A percentile compares a stretch with the other conserved stretches of the same genome.
Evolutionary conservation across 768 basidiomycete species (phyloP).

Genomic region (Tephrocybe sp.): DNA sequence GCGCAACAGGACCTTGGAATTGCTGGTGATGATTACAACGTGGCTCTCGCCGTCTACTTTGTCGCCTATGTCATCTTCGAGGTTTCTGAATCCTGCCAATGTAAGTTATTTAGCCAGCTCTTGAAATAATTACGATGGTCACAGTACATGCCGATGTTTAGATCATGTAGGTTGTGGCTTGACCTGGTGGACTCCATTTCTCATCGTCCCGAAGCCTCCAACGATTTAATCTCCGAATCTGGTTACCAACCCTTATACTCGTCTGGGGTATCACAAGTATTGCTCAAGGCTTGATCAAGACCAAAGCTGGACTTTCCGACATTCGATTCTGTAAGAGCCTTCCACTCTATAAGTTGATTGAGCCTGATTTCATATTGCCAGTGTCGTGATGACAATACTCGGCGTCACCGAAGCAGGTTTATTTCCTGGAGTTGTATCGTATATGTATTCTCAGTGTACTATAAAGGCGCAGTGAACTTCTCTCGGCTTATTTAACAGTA

Average conservation of each 20-base stretch:
- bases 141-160: slow-evolving; percentile 11
- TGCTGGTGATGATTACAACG: slow-evolving; percentile 51
- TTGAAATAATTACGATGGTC: neutral
- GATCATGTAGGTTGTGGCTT: slow-evolving; percentile 35
- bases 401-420: slow-evolving; percentile 59
- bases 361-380: neutral
- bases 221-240: slow-evolving; percentile 54
- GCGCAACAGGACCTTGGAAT: slow-evolving; percentile 46
- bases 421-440: slow-evolving; percentile 58
- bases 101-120: slow-evolving; percentile 28
- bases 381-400: slow-evolving; percentile 36
- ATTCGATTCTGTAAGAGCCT: slow-evolving; percentile 49
- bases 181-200: neutral
- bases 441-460: slow-evolving; percentile 59
- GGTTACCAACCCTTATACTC: slow-evolving; percentile 60
- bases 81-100: slow-evolving; percentile 53
- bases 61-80: slow-evolving; percentile 61
- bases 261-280: slow-evolving; percentile 56
- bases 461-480: slow-evolving; percentile 32
- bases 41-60: slow-evolving; percentile 56
- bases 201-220: slow-evolving; percentile 39
- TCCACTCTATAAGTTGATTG: neutral
- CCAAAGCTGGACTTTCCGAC: slow-evolving; percentile 51
- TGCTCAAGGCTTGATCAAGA: slow-evolving; percentile 52
- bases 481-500: neutral